These are phyloP conservation scores for Yamadazyma buinensis DNA, from an alignment of 1,139 yeast species.

Conservation along the genomic window DNA sequence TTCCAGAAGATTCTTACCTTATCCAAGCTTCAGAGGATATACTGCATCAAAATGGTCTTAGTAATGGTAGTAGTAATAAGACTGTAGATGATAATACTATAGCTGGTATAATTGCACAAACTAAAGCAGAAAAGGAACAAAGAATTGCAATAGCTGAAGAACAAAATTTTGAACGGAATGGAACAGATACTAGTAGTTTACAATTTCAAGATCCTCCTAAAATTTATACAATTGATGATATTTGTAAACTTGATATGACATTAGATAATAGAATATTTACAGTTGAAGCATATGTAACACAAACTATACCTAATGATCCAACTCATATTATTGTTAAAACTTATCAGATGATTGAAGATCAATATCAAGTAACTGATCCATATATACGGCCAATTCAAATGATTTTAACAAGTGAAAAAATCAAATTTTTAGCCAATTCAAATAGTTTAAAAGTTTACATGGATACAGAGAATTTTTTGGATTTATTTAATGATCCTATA, in stretches of 20 bases:
- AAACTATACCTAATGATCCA: slow-evolving; percentile 22
- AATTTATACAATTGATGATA: slow-evolving; percentile 3
- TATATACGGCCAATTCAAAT: slow-evolving; percentile 20
- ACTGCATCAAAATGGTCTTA: background rate
- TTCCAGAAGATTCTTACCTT: slow-evolving; percentile 19
- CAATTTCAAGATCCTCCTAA: slow-evolving; percentile 2
- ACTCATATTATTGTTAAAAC: slow-evolving; percentile 23
- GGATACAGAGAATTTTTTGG: slow-evolving; percentile 14
- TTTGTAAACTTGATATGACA: slow-evolving; percentile 1
- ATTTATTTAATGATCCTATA: slow-evolving; percentile 15
- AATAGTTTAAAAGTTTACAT: slow-evolving; percentile 19
- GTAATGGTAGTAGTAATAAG: background rate
- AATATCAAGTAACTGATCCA: slow-evolving; percentile 20
- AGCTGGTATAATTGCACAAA: background rate
- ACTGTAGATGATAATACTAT: slow-evolving; percentile 1
- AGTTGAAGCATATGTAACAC: slow-evolving; percentile 18
- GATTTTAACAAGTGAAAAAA: slow-evolving; percentile 11
- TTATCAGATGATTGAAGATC: slow-evolving; percentile 12
- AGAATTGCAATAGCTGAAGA: background rate
- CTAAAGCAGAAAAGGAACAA: background rate
- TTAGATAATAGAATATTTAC: slow-evolving; percentile 16
- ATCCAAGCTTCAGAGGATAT: slow-evolving; percentile 13
- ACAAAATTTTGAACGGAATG: background rate
- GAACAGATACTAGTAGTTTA: background rate
- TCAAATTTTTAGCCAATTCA: slow-evolving; percentile 8